Conservation (phyloP, 495 filamentous ascomycete species). For the Chaetomium tenue region DNA sequence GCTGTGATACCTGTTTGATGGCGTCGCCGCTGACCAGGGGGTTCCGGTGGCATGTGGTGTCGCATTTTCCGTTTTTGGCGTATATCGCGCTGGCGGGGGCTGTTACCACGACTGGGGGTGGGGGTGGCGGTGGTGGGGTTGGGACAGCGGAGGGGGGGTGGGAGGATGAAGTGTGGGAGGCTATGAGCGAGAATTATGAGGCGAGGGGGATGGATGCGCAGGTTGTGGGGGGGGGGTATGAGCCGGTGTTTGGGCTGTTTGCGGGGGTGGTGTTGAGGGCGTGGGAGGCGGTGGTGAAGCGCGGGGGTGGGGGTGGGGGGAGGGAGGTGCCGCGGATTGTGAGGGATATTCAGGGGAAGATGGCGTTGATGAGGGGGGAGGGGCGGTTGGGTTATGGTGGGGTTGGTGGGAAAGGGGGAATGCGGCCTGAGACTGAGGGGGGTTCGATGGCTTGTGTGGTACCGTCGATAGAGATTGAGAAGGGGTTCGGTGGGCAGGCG, state of each 20-base stretch:
- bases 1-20: constrained; percentile 37
- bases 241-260: constrained; percentile 9
- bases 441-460: neutral
- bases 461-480: neutral
- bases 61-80: constrained; percentile 54
- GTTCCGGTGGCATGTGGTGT: constrained; percentile 46
- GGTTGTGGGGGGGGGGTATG: too few relatives aligned
- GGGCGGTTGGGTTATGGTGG: too few relatives aligned
- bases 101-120: neutral
- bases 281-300: constrained; percentile 2
- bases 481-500: neutral
- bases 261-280: constrained; percentile 4
- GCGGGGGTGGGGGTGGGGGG: neutral
- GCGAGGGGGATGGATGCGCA: constrained; percentile 11
- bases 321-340: neutral
- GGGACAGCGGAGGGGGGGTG: constrained; percentile 18
- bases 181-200: constrained; percentile 53
- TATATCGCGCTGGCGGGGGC: constrained; percentile 35
- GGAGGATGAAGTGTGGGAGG: constrained; percentile 45
- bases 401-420: neutral
- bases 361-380: neutral
- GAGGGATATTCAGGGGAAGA: neutral
- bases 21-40: constrained; percentile 46
- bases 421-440: neutral
- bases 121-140: neutral